Conservation (phyloP, 495 filamentous ascomycete species). For the Lasiosphaeria miniovina region DNA sequence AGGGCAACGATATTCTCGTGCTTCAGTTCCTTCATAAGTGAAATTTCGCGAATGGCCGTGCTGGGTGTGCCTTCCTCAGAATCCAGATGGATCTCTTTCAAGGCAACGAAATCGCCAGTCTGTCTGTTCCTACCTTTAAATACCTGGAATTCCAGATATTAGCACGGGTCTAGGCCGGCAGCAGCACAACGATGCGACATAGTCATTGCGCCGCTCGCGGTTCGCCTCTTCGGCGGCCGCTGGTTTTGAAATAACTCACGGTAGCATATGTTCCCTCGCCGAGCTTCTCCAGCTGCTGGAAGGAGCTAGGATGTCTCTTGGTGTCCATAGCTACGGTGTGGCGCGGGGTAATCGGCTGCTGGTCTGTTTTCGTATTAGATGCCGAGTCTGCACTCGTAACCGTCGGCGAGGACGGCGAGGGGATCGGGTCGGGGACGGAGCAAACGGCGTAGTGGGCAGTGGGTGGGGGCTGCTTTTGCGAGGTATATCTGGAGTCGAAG, state of each 20-base stretch:
- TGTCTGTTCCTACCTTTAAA: conserved; percentile 98
- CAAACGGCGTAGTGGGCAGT: conserved; percentile 19
- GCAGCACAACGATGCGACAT: not conserved
- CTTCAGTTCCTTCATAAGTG: conserved; percentile 97
- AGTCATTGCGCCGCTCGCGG: no score
- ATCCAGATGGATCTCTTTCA: conserved; percentile 99
- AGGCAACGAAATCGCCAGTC: conserved; percentile 90
- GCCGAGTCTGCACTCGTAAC: conserved; percentile 3
- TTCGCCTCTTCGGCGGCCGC: not conserved
- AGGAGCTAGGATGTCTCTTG: conserved; percentile 86
- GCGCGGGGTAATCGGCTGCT: conserved; percentile 1
- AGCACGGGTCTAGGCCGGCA: not conserved
- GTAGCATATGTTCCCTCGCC: conserved; percentile 99
- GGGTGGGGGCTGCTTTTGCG: conserved; percentile 24
- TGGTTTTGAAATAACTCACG: conserved; percentile 52
- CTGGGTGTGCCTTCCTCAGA: conserved; percentile 97
- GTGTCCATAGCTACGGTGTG: conserved; percentile 65
- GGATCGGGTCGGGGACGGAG: conserved; percentile 12
- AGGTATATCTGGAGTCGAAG: conserved; percentile 39
- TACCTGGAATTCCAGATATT: conserved; percentile 56
- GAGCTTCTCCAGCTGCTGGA: conserved; percentile 98
- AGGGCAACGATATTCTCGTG: conserved; percentile 97
- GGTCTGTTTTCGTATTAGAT: not conserved
- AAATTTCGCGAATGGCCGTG: conserved; percentile 98
- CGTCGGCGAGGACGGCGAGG: conserved; percentile 3